Evolutionary conservation across 495 filamentous ascomycete genomes (phyloP), one percentile per base, ranked within the genome.

Genomic region (Xylaria venustula): DNA sequence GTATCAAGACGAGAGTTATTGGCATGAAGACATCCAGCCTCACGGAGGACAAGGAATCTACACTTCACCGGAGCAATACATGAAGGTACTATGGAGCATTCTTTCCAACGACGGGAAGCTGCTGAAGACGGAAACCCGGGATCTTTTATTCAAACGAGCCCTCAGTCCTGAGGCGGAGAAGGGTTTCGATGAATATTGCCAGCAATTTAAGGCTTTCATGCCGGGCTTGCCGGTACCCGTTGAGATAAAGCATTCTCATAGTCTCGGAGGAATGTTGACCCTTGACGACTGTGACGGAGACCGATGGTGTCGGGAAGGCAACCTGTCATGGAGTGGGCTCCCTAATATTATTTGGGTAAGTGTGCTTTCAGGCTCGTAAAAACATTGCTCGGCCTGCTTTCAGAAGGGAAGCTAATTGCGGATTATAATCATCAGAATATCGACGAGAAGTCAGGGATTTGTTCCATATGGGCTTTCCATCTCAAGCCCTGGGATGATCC

Each of bases 21-120:
- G 47, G 57, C 19, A 60, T 37, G 6, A 34, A 25, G 47, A 52
- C 23, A 60, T 30, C 47, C 1, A 45, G 36, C 45, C 57, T 17
- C 47, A 52, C 37, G 57, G 57, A 0, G 57, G 57, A 11, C 45
- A 60, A 23, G 57, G 57, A 36, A 34, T 60, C 36, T 60, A 51
- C 47, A 50, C 57, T n/a, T 17, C 57, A 0, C 57, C 47, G 17
- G 57, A 42, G 14, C 17, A 46, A 7, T 60, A 52, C 36, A 44
- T 60, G 47, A 60, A 52, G 49, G 47, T 60, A 23, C 8, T 60
- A 8, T 60, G 47, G 57, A 60, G 57, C 25, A 36, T 60, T n/a
- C 49, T 60, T 12, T 32, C 36, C 37, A 12, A 60, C 15, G 57
- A 60, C 40, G 57, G 57, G 0, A 53, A 52, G 28, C 37, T 60